Evolutionary conservation across 768 basidiomycete species (phyloP).

Genomic region (Suillus subaureus): DNA sequence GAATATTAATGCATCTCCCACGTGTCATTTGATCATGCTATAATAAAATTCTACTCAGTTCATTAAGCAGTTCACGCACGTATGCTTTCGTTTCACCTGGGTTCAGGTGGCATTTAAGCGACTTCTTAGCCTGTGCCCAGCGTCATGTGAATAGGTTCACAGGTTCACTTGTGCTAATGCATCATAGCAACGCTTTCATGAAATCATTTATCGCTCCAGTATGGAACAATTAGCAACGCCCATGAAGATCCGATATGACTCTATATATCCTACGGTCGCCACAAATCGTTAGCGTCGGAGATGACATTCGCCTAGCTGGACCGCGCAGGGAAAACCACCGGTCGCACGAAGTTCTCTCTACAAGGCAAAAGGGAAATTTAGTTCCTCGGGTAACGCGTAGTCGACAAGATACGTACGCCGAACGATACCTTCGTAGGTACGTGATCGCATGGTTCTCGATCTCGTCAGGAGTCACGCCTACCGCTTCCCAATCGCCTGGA

Average conservation of each 20-base stretch:
- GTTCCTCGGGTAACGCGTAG: constrained; percentile 4
- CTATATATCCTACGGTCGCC: constrained; percentile 15
- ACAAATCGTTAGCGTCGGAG: constrained; percentile 30
- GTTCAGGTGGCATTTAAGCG: constrained; percentile 30
- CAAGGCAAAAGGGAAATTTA: constrained; percentile 14
- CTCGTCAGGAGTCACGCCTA: constrained; percentile 81
- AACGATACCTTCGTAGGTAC: constrained; percentile 87
- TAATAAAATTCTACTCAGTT: constrained; percentile 27
- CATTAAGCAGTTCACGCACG: constrained; percentile 9
- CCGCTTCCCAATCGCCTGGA: constrained; percentile 79
- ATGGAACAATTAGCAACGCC: constrained; percentile 22
- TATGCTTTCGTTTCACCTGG: constrained; percentile 20
- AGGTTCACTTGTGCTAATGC: constrained; percentile 14
- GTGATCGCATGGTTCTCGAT: constrained; percentile 89
- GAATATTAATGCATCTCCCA: constrained; percentile 12
- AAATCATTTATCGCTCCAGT: constrained; percentile 25
- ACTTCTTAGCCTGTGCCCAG: constrained; percentile 16
- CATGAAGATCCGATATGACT: constrained; percentile 17
- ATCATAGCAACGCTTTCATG: constrained; percentile 35
- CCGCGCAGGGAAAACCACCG: constrained; percentile 64
- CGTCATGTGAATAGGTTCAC: constrained; percentile 22
- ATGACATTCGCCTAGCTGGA: constrained; percentile 33
- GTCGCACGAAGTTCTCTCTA: constrained; percentile 70
- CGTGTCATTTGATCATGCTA: constrained; percentile 30
- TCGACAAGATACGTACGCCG: constrained; percentile 64